A percentile compares a stretch with the other conserved stretches of the same genome.
Conservation (phyloP, 164 flowering plant species). For the Dillenia suffruticosa region DNA sequence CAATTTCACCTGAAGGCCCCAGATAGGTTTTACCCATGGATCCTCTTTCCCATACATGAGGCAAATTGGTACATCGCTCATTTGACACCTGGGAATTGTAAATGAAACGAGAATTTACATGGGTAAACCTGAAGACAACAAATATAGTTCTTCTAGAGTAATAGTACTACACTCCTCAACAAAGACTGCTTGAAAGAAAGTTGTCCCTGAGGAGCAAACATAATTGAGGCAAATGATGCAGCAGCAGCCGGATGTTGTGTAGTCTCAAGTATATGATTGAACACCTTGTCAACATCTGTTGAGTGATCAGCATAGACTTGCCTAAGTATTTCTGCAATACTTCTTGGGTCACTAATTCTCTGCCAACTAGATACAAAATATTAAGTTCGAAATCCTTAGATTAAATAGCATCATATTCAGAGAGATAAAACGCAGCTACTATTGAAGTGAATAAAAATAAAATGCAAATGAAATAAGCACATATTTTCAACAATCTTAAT, state of each 20-base stretch:
- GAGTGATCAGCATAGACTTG: conserved; percentile 95
- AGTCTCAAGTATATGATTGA: conserved; percentile 64
- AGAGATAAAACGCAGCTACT: neutral
- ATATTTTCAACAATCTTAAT: too few species aligned
- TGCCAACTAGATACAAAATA: conserved; percentile 58
- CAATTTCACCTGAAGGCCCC: conserved; percentile 75
- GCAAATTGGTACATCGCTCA: conserved; percentile 61
- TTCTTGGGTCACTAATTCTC: conserved; percentile 84
- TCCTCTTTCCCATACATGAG: conserved; percentile 97
- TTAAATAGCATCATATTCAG: neutral
- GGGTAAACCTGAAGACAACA: conserved; percentile 1
- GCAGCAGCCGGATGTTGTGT: conserved; percentile 98
- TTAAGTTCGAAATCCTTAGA: neutral
- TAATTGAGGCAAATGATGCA: conserved; percentile 90
- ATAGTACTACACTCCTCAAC: conserved; percentile 35
- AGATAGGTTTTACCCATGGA: conserved; percentile 90
- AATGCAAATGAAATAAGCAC: too few species aligned
- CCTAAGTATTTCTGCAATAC: conserved; percentile 66
- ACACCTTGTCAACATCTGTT: conserved; percentile 76
- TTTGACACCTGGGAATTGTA: conserved; percentile 46
- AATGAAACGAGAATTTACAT: neutral
- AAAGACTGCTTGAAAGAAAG: conserved; percentile 77
- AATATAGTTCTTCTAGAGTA: neutral
- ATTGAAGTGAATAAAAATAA: neutral
- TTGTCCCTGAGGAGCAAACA: conserved; percentile 85